Evolutionary conservation across 805 yeast genomes (phyloP).

Genomic region (Pichia exigua): DNA sequence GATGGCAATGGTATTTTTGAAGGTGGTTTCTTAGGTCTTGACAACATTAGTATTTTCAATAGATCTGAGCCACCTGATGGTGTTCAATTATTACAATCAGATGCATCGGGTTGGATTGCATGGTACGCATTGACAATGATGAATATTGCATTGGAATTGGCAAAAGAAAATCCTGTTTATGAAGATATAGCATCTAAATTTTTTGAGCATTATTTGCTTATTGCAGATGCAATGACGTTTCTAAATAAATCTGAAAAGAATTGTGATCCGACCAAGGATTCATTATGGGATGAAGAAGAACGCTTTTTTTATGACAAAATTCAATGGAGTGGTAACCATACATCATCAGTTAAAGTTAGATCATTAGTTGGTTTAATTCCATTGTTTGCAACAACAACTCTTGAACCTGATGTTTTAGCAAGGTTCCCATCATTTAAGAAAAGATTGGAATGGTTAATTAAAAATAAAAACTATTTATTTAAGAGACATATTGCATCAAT

Average conservation of each 20-base stretch:
- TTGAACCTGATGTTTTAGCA: conserved; percentile 75
- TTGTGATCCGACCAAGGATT: conserved; percentile 38
- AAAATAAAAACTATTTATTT: conserved; percentile 60
- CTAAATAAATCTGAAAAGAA: conserved; percentile 31
- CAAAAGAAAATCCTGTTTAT: conserved; percentile 76
- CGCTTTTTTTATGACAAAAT: conserved; percentile 88
- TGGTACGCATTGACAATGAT: conserved; percentile 86
- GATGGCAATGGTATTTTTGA: conserved; percentile 86
- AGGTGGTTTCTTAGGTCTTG: conserved; percentile 91
- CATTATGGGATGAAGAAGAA: conserved; percentile 86
- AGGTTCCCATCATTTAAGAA: conserved; percentile 76
- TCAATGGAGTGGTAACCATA: conserved; percentile 62
- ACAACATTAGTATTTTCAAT: conserved; percentile 87
- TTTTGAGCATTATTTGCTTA: conserved; percentile 84
- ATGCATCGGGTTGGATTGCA: conserved; percentile 97
- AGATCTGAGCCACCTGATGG: conserved; percentile 95
- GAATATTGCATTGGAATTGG: conserved; percentile 84
- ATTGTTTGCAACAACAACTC: conserved; percentile 76
- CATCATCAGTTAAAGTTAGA: conserved; percentile 71
- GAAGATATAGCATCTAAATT: conserved; percentile 92
- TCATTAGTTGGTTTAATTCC: conserved; percentile 91
- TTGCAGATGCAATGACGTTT: conserved; percentile 90
- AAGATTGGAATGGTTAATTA: conserved; percentile 76
- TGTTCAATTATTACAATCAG: conserved; percentile 86
- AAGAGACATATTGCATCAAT: conserved; percentile 82